Evolutionary conservation across 2,329 filamentous ascomycete species (phyloP).

Genomic region (Diaporthe sp.): DNA sequence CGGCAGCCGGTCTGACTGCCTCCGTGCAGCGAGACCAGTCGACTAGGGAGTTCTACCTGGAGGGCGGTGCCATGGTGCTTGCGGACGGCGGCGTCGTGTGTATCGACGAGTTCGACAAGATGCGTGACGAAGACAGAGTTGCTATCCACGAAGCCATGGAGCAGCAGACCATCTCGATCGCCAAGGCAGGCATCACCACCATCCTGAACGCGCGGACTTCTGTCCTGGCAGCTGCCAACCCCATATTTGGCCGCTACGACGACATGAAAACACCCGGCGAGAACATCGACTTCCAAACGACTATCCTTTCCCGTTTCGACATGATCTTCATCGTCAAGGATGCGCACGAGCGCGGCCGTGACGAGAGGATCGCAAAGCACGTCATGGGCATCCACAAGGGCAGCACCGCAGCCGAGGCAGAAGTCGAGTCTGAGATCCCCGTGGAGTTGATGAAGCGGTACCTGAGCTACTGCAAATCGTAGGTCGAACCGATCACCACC

Average conservation of each 20-base stretch:
- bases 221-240: constrained; percentile 94
- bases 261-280: constrained; percentile 98
- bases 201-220: constrained; percentile 97
- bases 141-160: constrained; percentile 99
- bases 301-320: constrained; percentile 97
- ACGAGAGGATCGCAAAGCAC: constrained; percentile 95
- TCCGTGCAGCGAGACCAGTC: constrained; percentile 94
- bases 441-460: constrained; percentile 98
- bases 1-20: constrained; percentile 95
- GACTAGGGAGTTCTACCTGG: constrained; percentile 96
- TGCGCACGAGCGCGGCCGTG: constrained; percentile 89
- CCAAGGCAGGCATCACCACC: constrained; percentile 97
- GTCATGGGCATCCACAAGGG: constrained; percentile 99
- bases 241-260: constrained; percentile 97
- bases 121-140: constrained; percentile 97
- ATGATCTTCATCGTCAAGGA: constrained; percentile 99
- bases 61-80: constrained; percentile 98
- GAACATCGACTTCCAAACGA: constrained; percentile 99
- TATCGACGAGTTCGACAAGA: constrained; percentile 99
- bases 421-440: constrained; percentile 87
- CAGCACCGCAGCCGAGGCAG: constrained; percentile 84
- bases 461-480: constrained; percentile 96
- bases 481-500: constrained; percentile 54
- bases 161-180: constrained; percentile 98
- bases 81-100: constrained; percentile 97